Base-by-base conservation (phyloP, 139 green algal genomes). In the Trebouxia sp. region DNA sequence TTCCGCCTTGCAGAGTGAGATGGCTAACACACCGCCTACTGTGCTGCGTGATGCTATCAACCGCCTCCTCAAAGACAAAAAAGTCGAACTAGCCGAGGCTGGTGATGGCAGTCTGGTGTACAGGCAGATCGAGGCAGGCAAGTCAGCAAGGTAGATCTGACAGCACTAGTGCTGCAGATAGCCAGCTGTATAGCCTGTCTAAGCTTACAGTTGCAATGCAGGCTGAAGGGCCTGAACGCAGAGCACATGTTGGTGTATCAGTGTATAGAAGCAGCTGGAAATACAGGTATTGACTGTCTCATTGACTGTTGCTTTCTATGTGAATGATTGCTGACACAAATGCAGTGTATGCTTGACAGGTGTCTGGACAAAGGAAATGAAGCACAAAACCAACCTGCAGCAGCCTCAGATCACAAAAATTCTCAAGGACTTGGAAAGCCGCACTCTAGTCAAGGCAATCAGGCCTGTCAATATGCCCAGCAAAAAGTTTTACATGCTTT, bases 341-440 rank as follows among this genome's bases (percentile, higher is more conserved):
- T 56, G 48, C 48, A 26, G 14, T 48, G 65, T 48, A 26, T 45
- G 24, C 20, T 32, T 17, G 1, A 47, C 85, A 94, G 94, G 95
- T 35, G 90, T 98, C 6, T 98, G 95, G 95, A 98, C 93, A 9
- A 92, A 91, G 32, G 95, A 98, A 84, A 89, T 98, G 85, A 95
- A 93, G 79, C 65, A 86, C n/a, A 83, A 82, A 10, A 97, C 94
- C 51, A 97, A 97, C 78, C 85, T 98, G 67, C 81, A 89, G 42
- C 94, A 98, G 85, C 88, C 92, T 26, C 87, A 93, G 82, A 91
- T 99, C 47, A 94, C 91, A 35, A 98, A 97, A 85, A 96, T 97
- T 24, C 85, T 98, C 32, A 98, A 98, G 84, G 65, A 86, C 0
- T 86, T 99, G 58, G 96, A 98, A 84, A 70, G 66, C 5, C 84